Percentiles rank a stretch among this genome's conserved stretches.
phyloP scores from a whole-genome alignment of 202 grass and related monocot species.

The Panicum virgatum region DNA sequence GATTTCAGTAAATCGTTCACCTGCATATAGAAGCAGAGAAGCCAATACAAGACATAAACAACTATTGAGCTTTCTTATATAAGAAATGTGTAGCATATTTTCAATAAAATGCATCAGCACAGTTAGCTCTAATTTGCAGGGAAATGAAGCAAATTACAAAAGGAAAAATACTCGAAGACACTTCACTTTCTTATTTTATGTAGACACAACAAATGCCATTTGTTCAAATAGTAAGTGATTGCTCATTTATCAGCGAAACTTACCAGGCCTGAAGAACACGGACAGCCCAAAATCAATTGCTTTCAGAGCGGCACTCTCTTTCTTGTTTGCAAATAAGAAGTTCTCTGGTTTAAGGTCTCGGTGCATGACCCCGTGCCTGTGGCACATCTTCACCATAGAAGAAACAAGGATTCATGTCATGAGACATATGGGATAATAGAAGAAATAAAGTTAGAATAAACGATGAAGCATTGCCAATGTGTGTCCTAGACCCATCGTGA shows the following conservation, averaged over 20 bases:
- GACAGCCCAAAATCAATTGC: conserved; percentile 89
- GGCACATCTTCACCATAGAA: conserved; percentile 56
- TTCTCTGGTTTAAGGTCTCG: conserved; percentile 82
- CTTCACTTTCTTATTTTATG: conserved; percentile 8
- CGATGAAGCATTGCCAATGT: conserved; percentile 3
- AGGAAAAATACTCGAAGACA: not conserved
- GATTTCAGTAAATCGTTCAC: conserved; percentile 58
- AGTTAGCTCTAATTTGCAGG: conserved; percentile 21
- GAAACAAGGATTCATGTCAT: conserved; percentile 13
- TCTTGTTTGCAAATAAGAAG: conserved; percentile 66
- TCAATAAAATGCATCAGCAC: not conserved
- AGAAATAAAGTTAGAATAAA: conserved; percentile 33
- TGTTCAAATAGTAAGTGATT: conserved; percentile 15
- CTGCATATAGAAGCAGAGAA: conserved; percentile 34
- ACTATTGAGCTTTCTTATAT: conserved; percentile 23
- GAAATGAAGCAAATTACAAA: conserved; percentile 19
- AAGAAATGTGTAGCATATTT: not conserved
- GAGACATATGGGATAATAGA: conserved; percentile 23
- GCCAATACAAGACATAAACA: not conserved
- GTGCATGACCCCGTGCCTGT: conserved; percentile 75
- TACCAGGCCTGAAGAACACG: conserved; percentile 83
- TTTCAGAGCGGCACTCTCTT: conserved; percentile 65
- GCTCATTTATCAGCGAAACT: not conserved
- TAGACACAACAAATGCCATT: not conserved
- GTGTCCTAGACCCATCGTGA: not conserved